Evolutionary conservation across 495 filamentous ascomycete species (phyloP), one percentile per base, ranked within the genome.

Genomic region (Tuber indicum): DNA sequence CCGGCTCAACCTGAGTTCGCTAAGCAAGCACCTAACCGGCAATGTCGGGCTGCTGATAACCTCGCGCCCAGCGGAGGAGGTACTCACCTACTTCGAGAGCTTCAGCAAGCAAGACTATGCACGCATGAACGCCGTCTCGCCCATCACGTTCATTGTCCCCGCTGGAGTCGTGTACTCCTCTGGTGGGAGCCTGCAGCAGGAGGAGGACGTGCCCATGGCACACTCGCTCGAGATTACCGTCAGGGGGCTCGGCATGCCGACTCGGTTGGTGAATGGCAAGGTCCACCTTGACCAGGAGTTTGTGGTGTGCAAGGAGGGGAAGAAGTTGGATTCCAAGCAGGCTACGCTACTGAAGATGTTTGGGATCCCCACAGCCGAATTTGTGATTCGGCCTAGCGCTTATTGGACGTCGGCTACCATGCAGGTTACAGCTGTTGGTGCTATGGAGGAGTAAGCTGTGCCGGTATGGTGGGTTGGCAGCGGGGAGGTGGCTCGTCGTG

Each of bases 281-380:
- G 92, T 99, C 69, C 88, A 90, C 84, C 86, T 99, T 45, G 91
- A 94, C 78, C 90, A 90, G 70, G 87, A 89, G 81, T 97, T 93
- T 83, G 87, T 86, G 36, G 90, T 99, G 36, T 97, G 94, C 84
- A 88, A 88, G 74, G 90, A 93, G 82, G 96, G 96, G 3, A 89
- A 97, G 81, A 87, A 90, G 74, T 84, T 99, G 52, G 93, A 97
- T 82, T 92, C 91, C 49, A 87, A 94, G 71, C 96, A 99, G 88
- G 97, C 95, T 78, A 90, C 92, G 72, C 84, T 99, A 82, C 84
- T 99, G 85, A 99, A 99, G 89, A 88, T 97, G 84, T 98, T 99
- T 86, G 92, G 93, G 74, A 88, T 96, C 41, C 91, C 90, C 52
- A 91, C 93, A 84, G 91, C 94, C 75, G 95, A 98, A 87, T 99